Conservation (phyloP, 208 protist species). For the Tritrichomonas foetus region DNA sequence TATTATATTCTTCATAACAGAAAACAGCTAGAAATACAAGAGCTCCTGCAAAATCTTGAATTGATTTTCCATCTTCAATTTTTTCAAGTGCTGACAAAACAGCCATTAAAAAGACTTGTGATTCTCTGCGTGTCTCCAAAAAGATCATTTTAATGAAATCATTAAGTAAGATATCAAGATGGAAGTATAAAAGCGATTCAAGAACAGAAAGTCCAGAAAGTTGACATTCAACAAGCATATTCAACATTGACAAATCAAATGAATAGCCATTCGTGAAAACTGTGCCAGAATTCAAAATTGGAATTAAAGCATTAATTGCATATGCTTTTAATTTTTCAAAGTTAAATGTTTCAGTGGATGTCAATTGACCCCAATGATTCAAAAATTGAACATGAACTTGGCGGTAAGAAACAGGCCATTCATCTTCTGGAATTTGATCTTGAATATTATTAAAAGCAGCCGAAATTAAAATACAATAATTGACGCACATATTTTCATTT, state of each 20-base stretch:
- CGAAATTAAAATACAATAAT: conserved; percentile 10
- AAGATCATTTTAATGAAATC: not conserved
- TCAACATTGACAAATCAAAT: not conserved
- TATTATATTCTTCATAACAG: not conserved
- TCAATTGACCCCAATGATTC: not conserved
- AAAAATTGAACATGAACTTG: not conserved
- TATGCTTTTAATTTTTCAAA: not conserved
- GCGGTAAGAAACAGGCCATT: not conserved
- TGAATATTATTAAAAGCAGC: not conserved
- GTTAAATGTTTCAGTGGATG: not conserved
- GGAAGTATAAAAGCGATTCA: not conserved
- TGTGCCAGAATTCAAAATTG: not conserved
- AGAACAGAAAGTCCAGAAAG: not conserved
- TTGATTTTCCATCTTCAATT: not conserved
- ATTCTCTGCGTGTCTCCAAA: not conserved
- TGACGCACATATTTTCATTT: not conserved
- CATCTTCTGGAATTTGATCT: not conserved
- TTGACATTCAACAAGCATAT: not conserved
- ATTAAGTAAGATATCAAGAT: not conserved
- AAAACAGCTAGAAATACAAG: not conserved
- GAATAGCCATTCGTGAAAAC: not conserved
- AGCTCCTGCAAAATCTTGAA: not conserved
- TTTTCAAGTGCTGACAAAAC: not conserved
- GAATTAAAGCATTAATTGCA: not conserved
- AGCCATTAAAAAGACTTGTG: not conserved